A percentile compares a stretch with the other conserved stretches of the same genome.
Evolutionary conservation across 495 filamentous ascomycete species (phyloP).

Genomic region (Tuber aestivum): DNA sequence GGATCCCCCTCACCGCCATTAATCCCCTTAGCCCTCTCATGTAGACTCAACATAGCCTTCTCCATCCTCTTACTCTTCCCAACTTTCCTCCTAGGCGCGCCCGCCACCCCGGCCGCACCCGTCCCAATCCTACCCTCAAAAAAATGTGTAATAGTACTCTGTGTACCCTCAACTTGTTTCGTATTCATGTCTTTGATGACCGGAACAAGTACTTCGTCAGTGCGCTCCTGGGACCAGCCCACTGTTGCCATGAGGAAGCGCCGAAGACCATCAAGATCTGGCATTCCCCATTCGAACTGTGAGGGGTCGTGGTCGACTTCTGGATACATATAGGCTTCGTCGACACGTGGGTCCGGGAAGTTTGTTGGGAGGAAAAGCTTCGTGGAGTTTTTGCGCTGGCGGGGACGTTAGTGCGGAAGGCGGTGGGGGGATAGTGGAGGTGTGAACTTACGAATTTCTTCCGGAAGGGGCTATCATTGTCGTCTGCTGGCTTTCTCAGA

Average conservation of each 20-base stretch:
- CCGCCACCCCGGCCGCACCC: conserved; percentile 54
- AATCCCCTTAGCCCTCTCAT: conserved; percentile 47
- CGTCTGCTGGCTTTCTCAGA: conserved; percentile 49
- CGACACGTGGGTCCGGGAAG: conserved; percentile 71
- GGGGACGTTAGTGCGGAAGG: not conserved
- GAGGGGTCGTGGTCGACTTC: conserved; percentile 75
- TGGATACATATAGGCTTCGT: conserved; percentile 74
- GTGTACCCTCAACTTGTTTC: conserved; percentile 77
- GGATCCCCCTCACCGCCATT: not conserved
- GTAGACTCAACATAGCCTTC: conserved; percentile 66
- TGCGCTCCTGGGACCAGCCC: conserved; percentile 83
- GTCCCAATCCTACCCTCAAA: conserved; percentile 59
- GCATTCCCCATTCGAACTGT: conserved; percentile 87
- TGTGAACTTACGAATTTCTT: conserved; percentile 65
- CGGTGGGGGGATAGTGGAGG: not conserved
- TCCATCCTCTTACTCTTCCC: conserved; percentile 74
- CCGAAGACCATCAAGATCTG: conserved; percentile 80
- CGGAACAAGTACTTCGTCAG: conserved; percentile 89
- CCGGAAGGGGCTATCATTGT: conserved; percentile 57
- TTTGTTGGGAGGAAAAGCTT: conserved; percentile 76
- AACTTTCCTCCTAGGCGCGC: conserved; percentile 61
- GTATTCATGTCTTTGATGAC: conserved; percentile 93
- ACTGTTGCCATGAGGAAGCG: conserved; percentile 85
- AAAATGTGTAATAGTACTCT: conserved; percentile 90
- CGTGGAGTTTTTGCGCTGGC: conserved; percentile 52